phyloP scores from a whole-genome alignment of 2,329 filamentous ascomycete species.

The Aspergillus glaucus region DNA sequence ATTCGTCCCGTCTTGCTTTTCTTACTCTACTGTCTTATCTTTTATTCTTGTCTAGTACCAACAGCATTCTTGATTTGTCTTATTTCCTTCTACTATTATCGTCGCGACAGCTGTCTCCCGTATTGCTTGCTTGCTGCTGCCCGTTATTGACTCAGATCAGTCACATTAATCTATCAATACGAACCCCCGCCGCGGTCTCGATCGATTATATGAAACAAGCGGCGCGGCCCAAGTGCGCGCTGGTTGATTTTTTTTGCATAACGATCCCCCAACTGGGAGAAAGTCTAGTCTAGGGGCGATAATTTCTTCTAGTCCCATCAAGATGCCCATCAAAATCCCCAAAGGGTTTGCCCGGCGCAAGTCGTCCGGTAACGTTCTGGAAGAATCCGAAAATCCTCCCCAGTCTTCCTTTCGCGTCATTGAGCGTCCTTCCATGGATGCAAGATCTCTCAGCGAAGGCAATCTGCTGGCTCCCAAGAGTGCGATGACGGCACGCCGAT shows the following conservation, averaged over 20 bases:
- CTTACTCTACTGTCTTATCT: too few species aligned
- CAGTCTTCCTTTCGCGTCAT: slow-evolving; percentile 50
- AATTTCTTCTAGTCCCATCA: slow-evolving; percentile 3
- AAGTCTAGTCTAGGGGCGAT: slow-evolving; percentile 1
- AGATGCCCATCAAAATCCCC: slow-evolving; percentile 52
- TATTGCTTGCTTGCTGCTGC: too few species aligned
- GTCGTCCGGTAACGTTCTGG: slow-evolving; percentile 50
- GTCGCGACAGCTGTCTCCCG: too few species aligned
- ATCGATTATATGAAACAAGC: slow-evolving; percentile 1
- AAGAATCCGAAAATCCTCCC: slow-evolving; percentile 37
- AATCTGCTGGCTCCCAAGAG: slow-evolving; percentile 23
- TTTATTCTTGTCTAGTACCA: too few species aligned
- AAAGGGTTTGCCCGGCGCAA: slow-evolving; percentile 50
- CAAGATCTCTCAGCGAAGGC: slow-evolving; percentile 40
- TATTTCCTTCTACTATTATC: too few species aligned
- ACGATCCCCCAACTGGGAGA: slow-evolving; percentile 8
- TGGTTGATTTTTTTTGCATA: slow-evolving; percentile 1
- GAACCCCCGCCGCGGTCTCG: neutral
- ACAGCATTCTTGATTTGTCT: too few species aligned
- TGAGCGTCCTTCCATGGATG: slow-evolving; percentile 42
- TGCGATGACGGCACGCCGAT: slow-evolving; percentile 26
- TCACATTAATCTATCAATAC: neutral
- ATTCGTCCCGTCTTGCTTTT: too few species aligned
- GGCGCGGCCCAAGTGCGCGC: neutral
- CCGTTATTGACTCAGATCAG: neutral